Conservation (phyloP, 1,284 basidiomycete genomes). For the Lentinus polychrous region DNA sequence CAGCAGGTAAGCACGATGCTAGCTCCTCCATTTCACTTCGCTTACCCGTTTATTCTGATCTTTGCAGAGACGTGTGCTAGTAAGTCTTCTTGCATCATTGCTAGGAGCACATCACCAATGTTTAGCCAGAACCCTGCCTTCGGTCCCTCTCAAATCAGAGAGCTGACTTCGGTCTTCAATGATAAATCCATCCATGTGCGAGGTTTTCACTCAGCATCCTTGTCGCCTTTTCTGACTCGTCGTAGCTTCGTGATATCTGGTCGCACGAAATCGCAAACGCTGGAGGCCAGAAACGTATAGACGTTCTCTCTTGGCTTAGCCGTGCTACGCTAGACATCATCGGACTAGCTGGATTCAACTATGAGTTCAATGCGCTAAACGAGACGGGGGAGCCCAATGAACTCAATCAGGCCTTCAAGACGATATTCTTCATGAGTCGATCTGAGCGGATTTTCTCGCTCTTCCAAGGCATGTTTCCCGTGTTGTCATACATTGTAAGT, state of each 20-base stretch:
- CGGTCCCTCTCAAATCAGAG: constrained; percentile 45
- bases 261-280: constrained; percentile 7
- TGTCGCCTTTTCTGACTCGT: no score
- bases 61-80: constrained; percentile 4
- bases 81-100: neutral
- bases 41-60: no score
- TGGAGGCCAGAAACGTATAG: constrained; percentile 20
- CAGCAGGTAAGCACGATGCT: constrained; percentile 2
- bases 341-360: constrained; percentile 47
- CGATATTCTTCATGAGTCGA: constrained; percentile 12
- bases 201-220: neutral
- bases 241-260: constrained; percentile 26
- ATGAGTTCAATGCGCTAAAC: constrained; percentile 37
- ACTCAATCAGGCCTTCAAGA: constrained; percentile 32
- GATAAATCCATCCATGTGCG: constrained; percentile 44
- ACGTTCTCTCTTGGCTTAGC: constrained; percentile 35
- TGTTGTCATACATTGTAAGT: constrained; percentile 12
- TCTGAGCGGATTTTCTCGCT: constrained; percentile 1
- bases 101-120: neutral
- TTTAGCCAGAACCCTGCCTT: constrained; percentile 48
- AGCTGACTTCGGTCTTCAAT: constrained; percentile 47
- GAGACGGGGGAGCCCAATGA: constrained; percentile 27
- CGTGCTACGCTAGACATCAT: constrained; percentile 47
- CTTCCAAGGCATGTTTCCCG: neutral
- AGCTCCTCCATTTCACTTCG: neutral